Evolutionary conservation across 352 stramenopile genomes (phyloP).

Genomic region (Pythium aquatile): DNA sequence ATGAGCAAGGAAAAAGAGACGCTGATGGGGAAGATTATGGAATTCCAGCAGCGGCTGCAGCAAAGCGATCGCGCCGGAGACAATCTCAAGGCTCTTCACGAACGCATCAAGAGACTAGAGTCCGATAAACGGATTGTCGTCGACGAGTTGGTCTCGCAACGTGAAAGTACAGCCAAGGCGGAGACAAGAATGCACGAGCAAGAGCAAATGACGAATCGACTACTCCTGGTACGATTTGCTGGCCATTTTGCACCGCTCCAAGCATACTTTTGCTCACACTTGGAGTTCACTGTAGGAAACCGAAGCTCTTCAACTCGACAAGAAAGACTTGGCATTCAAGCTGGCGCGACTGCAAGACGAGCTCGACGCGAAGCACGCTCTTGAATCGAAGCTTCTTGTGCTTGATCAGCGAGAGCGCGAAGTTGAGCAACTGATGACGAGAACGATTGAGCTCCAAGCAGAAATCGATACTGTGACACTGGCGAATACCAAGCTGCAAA

Average conservation of each 20-base stretch:
- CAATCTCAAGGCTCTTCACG: slow-evolving; percentile 35
- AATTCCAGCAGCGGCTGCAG: slow-evolving; percentile 53
- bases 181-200: slow-evolving; percentile 39
- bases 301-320: slow-evolving; percentile 19
- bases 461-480: slow-evolving; percentile 29
- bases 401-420: slow-evolving; percentile 42
- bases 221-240: slow-evolving; percentile 25
- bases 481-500: slow-evolving; percentile 27
- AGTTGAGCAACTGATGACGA: slow-evolving; percentile 46
- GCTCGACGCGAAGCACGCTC: slow-evolving; percentile 5
- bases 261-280: neutral
- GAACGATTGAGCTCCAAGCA: slow-evolving; percentile 37
- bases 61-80: slow-evolving; percentile 27
- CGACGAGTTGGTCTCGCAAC: slow-evolving; percentile 10
- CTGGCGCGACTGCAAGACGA: slow-evolving; percentile 9
- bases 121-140: slow-evolving; percentile 32
- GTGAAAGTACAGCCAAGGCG: slow-evolving; percentile 14
- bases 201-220: slow-evolving; percentile 43
- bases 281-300: slow-evolving; percentile 19
- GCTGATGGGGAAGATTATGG: slow-evolving; percentile 56
- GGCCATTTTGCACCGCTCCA: neutral
- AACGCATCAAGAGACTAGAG: slow-evolving; percentile 31
- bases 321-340: slow-evolving; percentile 8
- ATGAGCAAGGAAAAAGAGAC: slow-evolving; percentile 50
- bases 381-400: slow-evolving; percentile 15